Conservation (phyloP, 495 filamentous ascomycete species). For the Cercophora samala region DNA sequence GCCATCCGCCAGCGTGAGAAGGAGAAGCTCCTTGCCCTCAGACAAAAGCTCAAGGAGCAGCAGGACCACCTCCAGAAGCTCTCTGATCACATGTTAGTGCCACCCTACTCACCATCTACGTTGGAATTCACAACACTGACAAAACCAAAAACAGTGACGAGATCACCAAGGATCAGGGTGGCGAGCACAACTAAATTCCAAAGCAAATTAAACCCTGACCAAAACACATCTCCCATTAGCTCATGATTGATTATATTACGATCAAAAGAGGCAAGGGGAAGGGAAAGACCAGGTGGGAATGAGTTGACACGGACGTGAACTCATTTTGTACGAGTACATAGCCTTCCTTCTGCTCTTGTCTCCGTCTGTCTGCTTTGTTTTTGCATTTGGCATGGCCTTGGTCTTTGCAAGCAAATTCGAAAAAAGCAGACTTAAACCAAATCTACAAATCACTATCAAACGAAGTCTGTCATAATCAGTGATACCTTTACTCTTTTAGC, state of each 20-base stretch:
- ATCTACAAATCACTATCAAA: neutral
- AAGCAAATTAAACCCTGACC: neutral
- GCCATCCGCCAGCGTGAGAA: slow-evolving; percentile 81
- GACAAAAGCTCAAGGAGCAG: slow-evolving; percentile 75
- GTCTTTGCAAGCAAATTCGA: neutral
- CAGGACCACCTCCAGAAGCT: slow-evolving; percentile 78
- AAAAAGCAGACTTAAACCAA: neutral
- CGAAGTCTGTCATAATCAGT: neutral
- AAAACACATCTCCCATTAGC: neutral
- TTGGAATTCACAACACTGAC: neutral
- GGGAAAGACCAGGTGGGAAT: neutral
- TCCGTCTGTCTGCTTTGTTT: neutral
- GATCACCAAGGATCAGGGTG: slow-evolving; percentile 63
- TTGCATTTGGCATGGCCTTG: neutral
- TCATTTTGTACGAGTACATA: neutral
- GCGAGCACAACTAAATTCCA: slow-evolving; percentile 64
- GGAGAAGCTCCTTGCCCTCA: slow-evolving; percentile 73
- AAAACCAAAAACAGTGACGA: slow-evolving; percentile 52
- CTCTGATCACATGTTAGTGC: slow-evolving; percentile 73
- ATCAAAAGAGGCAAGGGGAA: neutral
- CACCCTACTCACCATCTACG: slow-evolving; percentile 13
- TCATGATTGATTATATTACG: neutral
- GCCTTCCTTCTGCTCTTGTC: neutral
- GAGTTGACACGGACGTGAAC: neutral
- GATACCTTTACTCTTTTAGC: neutral